Evolutionary conservation across 768 basidiomycete genomes (phyloP), one percentile per base, ranked within the genome.

Genomic region (Royoungia palumana): DNA sequence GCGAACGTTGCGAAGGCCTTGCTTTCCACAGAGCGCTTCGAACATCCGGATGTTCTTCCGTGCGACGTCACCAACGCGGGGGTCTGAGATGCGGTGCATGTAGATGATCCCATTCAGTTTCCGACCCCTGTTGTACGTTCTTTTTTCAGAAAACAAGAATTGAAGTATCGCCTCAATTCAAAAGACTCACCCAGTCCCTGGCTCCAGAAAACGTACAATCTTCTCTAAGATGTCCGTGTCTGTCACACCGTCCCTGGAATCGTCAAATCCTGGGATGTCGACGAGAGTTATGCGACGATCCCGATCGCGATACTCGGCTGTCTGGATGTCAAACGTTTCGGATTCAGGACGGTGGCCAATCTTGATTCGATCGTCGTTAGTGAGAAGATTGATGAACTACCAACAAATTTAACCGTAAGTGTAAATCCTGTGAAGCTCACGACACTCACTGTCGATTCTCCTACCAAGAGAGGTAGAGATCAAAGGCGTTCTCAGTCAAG

Each of bases 61-160:
- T 6, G 73, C 70, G 41, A 70, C 70, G 8, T 71, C 71, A 6
- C 72, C 71, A 47, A 78, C 64, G n/a, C 75, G 64, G 55, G 69
- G 62, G 47, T 77, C 76, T 12, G 56, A 57, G 28, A 78, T 78
- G 0, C 75, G 72, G 47, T 76, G 76, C 58, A 76, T 64, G 53
- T 77, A 77, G 39, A 77, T 70, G 44, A 77, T 67, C 1, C 75
- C 76, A 7, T 72, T 62, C 5, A 77, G 50, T 22, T 61, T 69
- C 42, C 25, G 41, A 9, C 17, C n/a, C 41, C 45, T 41, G n/a
- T 37, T 51, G 6, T 8, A 28, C 5, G 16, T 34, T 19, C 24
- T 16, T 17, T 20, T 9, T 19, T 38, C 2, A 39, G 19, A 42
- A 20, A 39, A 28, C n/a, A 30, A 20, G n/a, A 4, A 32, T 32